Base-by-base conservation (phyloP, 2,329 filamentous ascomycete species). In the Hymenoscyphus infarciens region DNA sequence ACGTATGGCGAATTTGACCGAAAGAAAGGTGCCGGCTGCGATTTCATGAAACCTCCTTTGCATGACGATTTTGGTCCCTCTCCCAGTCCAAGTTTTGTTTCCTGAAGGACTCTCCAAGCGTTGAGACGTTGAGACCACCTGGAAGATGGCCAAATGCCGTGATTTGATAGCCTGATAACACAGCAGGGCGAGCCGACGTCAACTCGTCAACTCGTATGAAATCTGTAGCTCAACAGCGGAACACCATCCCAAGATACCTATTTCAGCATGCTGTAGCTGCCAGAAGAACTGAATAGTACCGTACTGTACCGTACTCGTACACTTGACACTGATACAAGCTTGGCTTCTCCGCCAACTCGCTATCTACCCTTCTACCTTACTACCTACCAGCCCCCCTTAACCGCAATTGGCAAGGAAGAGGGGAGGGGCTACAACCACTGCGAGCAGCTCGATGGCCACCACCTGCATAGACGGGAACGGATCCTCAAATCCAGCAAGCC, bases 131-230 rank as follows among this genome's bases (percentile, higher is more conserved):
- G n/a, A n/a, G n/a, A n/a, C n/a, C n/a, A n/a, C n/a, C n/a, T n/a
- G n/a, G n/a, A n/a, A n/a, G n/a, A n/a, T n/a, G n/a, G n/a, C n/a
- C n/a, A n/a, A n/a, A n/a, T n/a, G n/a, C n/a, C n/a, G n/a, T n/a
- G n/a, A n/a, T n/a, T n/a, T n/a, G n/a, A 49, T 49, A 49, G 8
- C 42, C 42, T 49, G 42, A 49, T 49, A 49, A 49, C 42, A 49
- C 42, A 49, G n/a, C 42, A 19, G 39, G 39, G n/a, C n/a, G 39
- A 19, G 39, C 39, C 39, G 39, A 42, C 39, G 39, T 42, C 39
- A n/a, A 42, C n/a, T 49, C 39, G 39, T n/a, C 39, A 42, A 42
- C 15, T n/a, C 7, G 39, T 16, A n/a, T 39, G 13, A 39, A 19
- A 42, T 16, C 10, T 22, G 42, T 19, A 49, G n/a, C 42, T 22